These are phyloP conservation scores for Noccaea caerulescens DNA, from an alignment of 345 rosid genomes.

Conservation along the genomic window DNA sequence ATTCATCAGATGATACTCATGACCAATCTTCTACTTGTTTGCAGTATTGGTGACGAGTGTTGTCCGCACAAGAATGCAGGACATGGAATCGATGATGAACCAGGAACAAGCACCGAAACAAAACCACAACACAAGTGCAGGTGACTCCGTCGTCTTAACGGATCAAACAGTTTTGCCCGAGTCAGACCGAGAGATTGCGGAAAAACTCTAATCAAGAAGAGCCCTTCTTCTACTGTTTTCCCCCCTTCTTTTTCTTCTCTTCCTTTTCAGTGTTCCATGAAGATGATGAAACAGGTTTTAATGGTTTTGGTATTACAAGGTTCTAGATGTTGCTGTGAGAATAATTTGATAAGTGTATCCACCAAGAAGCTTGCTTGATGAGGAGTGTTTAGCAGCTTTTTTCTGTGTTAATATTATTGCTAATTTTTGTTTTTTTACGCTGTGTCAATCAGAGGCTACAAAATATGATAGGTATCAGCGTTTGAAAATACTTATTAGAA, in stretches of 20 bases:
- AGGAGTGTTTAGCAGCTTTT: constrained; percentile 3
- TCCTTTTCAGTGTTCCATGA: background rate
- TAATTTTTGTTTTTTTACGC: background rate
- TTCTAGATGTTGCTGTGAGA: background rate
- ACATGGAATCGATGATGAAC: constrained; percentile 60
- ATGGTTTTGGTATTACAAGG: constrained; percentile 7
- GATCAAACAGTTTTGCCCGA: constrained; percentile 42
- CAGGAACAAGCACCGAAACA: constrained; percentile 45
- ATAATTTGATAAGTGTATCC: constrained; percentile 11
- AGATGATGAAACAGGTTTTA: constrained; percentile 2
- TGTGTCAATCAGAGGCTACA: constrained; percentile 1
- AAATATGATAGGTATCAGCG: background rate
- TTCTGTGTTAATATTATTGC: background rate
- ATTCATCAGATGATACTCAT: background rate
- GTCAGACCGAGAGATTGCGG: constrained; percentile 42
- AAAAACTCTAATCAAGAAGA: constrained; percentile 39
- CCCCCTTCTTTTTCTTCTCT: background rate
- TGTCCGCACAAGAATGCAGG: constrained; percentile 67
- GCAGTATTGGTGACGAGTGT: constrained; percentile 75
- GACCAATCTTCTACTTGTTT: constrained; percentile 14
- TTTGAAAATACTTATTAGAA: background rate
- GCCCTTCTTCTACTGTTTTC: constrained; percentile 13
- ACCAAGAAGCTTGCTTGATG: constrained; percentile 6
- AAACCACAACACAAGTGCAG: constrained; percentile 3
- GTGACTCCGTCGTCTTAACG: constrained; percentile 31